Base-by-base conservation (phyloP, 768 basidiomycete species). In the Auriscalpium orientale region DNA sequence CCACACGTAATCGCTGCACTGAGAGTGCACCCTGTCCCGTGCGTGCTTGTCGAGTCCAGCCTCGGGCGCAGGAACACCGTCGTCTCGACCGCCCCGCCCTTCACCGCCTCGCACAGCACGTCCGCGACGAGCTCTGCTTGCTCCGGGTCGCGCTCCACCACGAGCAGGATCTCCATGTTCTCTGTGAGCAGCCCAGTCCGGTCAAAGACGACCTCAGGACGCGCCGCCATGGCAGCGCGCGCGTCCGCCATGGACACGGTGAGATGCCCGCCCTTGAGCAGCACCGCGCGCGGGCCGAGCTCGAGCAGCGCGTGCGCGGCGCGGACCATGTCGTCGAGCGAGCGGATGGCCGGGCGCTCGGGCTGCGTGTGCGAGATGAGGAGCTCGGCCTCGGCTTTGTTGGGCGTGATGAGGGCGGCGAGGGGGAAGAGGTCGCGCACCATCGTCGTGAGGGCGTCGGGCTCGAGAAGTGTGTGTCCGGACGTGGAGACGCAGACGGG, bases 11-110 rank as follows among this genome's bases (percentile, higher is more conserved):
- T 77, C 0, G 91, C 89, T 0, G 93, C 84, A 47, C 84, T 86
- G n/a, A 97, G 74, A 0, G 94, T 97, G 67, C 93, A 97, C 2
- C 93, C 94, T 0, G 94, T 97, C 1, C 94, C 94, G 65, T 95
- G 94, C 0, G 93, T 97, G 61, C 76, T 90, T 36, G 70, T 77
- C 7, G 88, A 83, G 13, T 84, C 73, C 20, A 91, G 71, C 13
- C 80, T 72, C 2, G 87, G 84, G 8, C 81, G 77, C 18, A 81
- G 74, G 57, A 83, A 86, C 16, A 90, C 51, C 1, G 79, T 79
- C 35, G 70, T 70, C 4, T 62, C 38, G 28, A 28, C 28, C 28
- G 28, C 28, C 28, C 2, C 22, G 65, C 69, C 15, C 60, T 12
- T 70, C 66, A 46, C 66, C 28, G 28, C 28, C 61, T 79, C 74